Percentiles rank a stretch among this genome's conserved stretches.
Conservation (phyloP, 2,329 filamentous ascomycete species). For the Trichoderma breve region DNA sequence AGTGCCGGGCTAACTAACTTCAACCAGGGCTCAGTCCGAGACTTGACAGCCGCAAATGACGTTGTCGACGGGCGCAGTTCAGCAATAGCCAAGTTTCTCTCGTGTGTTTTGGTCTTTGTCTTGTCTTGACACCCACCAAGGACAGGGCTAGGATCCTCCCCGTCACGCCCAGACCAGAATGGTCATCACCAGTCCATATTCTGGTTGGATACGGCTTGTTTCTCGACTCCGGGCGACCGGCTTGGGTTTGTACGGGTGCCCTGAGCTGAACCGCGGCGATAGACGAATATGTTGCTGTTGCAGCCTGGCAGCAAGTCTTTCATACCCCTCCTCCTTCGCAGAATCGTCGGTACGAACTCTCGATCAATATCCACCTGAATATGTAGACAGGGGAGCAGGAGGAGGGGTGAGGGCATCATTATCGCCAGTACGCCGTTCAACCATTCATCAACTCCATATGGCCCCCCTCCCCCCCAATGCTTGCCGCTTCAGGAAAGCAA, state of each 20-base stretch:
- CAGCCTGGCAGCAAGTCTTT: background rate
- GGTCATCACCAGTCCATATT: too few relatives aligned
- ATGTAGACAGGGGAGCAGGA: background rate
- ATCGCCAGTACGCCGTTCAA: background rate
- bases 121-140: background rate
- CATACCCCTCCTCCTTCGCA: background rate
- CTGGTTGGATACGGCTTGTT: background rate
- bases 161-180: background rate
- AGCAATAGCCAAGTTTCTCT: background rate
- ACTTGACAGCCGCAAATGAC: background rate
- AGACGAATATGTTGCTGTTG: background rate
- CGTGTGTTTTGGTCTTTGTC: background rate
- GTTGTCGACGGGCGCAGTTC: background rate
- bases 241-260: background rate
- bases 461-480: background rate
- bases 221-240: background rate
- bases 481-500: background rate
- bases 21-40: background rate
- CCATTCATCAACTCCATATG: background rate
- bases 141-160: background rate
- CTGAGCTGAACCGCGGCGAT: background rate
- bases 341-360: background rate
- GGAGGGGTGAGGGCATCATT: background rate
- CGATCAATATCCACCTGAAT: background rate
- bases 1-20: background rate